phyloP scores from a whole-genome alignment of 2,329 filamentous ascomycete genomes.

The Aureobasidium sp. region DNA sequence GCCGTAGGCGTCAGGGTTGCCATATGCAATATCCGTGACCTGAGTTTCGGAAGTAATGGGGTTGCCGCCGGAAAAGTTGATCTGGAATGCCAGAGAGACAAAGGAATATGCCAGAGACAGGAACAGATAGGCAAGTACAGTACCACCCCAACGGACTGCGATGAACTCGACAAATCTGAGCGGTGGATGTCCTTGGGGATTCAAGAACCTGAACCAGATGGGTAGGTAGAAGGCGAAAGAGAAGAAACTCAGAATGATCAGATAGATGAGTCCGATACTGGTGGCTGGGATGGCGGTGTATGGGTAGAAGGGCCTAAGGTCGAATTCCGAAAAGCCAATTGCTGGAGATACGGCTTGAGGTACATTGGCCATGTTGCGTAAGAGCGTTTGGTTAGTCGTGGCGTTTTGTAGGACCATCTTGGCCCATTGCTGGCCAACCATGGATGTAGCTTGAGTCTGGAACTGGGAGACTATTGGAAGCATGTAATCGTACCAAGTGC shows the following conservation, averaged over 20 bases:
- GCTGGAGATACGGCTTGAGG: constrained; percentile 49
- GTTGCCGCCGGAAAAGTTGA: constrained; percentile 46
- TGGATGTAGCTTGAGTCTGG: constrained; percentile 36
- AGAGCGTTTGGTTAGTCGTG: constrained; percentile 28
- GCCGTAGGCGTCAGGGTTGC: constrained; percentile 47
- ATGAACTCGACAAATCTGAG: constrained; percentile 51
- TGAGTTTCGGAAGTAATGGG: constrained; percentile 36
- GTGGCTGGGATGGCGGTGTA: constrained; percentile 44
- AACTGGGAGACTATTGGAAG: constrained; percentile 42
- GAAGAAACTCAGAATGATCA: constrained; percentile 61
- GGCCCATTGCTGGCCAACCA: constrained; percentile 42
- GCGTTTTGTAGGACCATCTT: constrained; percentile 33
- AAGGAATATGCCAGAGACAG: constrained; percentile 55
- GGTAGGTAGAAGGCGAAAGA: constrained; percentile 57
- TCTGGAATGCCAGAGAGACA: constrained; percentile 54
- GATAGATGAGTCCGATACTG: constrained; percentile 55
- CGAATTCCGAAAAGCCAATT: constrained; percentile 47
- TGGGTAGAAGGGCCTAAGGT: constrained; percentile 52
- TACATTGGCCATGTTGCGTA: constrained; percentile 36
- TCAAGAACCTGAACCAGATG: constrained; percentile 50
- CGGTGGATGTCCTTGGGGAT: constrained; percentile 46
- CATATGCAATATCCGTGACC: constrained; percentile 20
- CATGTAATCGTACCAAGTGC: constrained; percentile 43
- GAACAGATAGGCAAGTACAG: constrained; percentile 50
- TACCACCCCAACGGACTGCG: constrained; percentile 49